Percentiles rank a stretch among this genome's conserved stretches.
Conservation (phyloP, 2,329 filamentous ascomycete genomes). For the Penicillium sp. region DNA sequence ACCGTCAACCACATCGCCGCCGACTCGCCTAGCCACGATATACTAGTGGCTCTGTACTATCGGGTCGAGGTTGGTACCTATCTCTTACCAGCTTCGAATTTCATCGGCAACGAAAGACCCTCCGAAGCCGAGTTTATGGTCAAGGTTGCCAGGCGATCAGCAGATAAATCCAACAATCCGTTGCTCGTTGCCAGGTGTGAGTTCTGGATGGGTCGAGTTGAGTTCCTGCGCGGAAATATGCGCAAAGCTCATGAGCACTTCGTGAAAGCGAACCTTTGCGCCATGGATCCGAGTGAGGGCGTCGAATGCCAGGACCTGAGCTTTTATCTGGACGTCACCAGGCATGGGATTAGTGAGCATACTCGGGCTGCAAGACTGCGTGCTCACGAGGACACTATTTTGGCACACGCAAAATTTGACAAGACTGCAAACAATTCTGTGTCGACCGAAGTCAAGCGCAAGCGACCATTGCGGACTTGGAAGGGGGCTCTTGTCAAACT, state of each 20-base stretch:
- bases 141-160: slow-evolving; percentile 5
- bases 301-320: slow-evolving; percentile 14
- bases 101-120: background rate
- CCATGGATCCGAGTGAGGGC: slow-evolving; percentile 9
- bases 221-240: slow-evolving; percentile 13
- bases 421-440: background rate
- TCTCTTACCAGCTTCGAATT: background rate
- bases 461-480: background rate
- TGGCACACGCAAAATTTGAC: background rate
- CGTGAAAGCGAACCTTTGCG: slow-evolving; percentile 13
- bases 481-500: background rate
- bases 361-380: background rate
- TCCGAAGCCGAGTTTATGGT: slow-evolving; percentile 7
- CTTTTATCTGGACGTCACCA: slow-evolving; percentile 6
- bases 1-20: background rate
- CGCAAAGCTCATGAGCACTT: slow-evolving; percentile 14
- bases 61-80: background rate
- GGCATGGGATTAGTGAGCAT: background rate
- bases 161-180: slow-evolving; percentile 1
- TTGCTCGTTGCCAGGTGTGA: slow-evolving; percentile 14
- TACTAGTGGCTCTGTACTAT: background rate
- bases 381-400: background rate
- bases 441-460: background rate
- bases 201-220: slow-evolving; percentile 25
- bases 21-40: background rate